phyloP scores from a whole-genome alignment of 208 protist species.

The Porcisia hertigi region DNA sequence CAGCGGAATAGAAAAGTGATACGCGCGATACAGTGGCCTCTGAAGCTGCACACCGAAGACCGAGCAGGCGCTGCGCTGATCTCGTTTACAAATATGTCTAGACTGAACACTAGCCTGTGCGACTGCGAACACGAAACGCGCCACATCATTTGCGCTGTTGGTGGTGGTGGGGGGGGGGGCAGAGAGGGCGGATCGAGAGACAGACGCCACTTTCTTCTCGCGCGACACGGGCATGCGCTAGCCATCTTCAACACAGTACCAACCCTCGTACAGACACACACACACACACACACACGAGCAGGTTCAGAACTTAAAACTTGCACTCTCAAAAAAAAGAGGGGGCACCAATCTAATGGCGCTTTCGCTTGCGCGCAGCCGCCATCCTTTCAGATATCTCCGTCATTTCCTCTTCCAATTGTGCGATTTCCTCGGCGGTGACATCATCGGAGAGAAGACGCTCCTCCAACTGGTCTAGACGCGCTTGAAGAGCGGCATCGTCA shows the following conservation, averaged over 20 bases:
- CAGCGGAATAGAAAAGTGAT: not conserved
- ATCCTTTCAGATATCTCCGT: conserved; percentile 59
- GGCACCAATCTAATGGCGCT: conserved; percentile 9
- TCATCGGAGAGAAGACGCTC: conserved; percentile 69
- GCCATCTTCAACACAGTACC: not conserved
- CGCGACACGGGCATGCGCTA: not conserved
- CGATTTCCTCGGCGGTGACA: conserved; percentile 73
- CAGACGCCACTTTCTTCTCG: not conserved
- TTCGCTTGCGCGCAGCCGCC: conserved; percentile 18
- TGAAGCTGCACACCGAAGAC: not conserved
- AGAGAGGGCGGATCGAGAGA: not conserved
- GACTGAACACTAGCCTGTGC: not conserved
- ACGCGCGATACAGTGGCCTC: not conserved
- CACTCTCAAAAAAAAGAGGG: not conserved
- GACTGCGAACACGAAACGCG: not conserved
- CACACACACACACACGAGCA: conserved; percentile 2
- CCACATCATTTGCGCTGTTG: not conserved
- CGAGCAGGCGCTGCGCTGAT: not conserved
- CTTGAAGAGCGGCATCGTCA: conserved; percentile 43
- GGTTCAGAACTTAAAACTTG: not conserved
- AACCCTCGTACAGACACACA: not conserved
- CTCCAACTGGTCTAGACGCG: conserved; percentile 63
- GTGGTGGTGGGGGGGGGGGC: not conserved
- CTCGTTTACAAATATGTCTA: too few species aligned
- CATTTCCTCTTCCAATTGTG: conserved; percentile 75